Evolutionary conservation across 441 rosid species (phyloP).

Genomic region (Pelargonium fulgidum): DNA sequence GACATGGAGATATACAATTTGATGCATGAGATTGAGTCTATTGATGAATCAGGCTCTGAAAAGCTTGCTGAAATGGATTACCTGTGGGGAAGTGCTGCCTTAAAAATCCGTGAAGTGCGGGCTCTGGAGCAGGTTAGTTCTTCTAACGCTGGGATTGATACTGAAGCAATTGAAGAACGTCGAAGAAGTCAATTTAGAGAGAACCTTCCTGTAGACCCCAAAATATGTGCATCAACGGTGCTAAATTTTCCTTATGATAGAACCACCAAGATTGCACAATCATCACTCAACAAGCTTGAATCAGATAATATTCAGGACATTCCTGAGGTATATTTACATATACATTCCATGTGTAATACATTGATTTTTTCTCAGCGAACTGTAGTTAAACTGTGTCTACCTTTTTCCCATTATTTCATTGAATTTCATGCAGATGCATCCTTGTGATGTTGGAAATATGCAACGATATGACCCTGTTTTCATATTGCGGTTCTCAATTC

Average conservation of each 20-base stretch:
- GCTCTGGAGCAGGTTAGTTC: constrained; percentile 39
- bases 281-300: constrained; percentile 27
- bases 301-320: constrained; percentile 25
- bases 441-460: constrained; percentile 28
- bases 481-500: constrained; percentile 62
- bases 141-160: constrained; percentile 28
- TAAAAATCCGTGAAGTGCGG: constrained; percentile 47
- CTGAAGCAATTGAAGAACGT: constrained; percentile 43
- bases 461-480: constrained; percentile 78
- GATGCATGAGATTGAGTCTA: constrained; percentile 54
- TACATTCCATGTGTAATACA: not conserved
- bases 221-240: constrained; percentile 56
- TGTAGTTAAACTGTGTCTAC: constrained; percentile 2
- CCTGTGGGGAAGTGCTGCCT: constrained; percentile 79
- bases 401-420: constrained; percentile 6
- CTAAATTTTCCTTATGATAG: constrained; percentile 64
- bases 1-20: constrained; percentile 69
- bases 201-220: constrained; percentile 73
- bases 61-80: constrained; percentile 45
- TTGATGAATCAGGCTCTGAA: constrained; percentile 32
- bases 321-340: constrained; percentile 30
- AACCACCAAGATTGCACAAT: constrained; percentile 29
- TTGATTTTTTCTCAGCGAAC: not conserved
- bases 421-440: constrained; percentile 39
- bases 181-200: constrained; percentile 65